A percentile compares a stretch with the other conserved stretches of the same genome.
These are phyloP conservation scores for Trametes versicolor DNA, from an alignment of 1,284 basidiomycete genomes.

Conservation along the genomic window DNA sequence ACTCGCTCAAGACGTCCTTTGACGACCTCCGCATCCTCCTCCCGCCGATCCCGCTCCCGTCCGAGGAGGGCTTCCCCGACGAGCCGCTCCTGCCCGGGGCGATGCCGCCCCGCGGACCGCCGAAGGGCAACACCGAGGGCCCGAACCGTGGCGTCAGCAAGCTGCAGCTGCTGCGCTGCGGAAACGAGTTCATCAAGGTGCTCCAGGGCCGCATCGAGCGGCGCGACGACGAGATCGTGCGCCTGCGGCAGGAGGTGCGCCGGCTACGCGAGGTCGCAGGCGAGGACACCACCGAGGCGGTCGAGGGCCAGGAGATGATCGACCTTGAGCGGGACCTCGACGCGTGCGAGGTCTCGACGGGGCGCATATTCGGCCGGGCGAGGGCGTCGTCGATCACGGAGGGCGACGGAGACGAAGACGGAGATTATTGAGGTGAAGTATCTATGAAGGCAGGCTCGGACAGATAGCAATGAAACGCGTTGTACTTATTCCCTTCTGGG, in stretches of 20 bases:
- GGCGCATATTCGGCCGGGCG: constrained; percentile 33
- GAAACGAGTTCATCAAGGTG: constrained; percentile 68
- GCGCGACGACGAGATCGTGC: constrained; percentile 83
- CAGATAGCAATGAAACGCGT: not conserved
- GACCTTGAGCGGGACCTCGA: constrained; percentile 48
- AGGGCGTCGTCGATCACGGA: constrained; percentile 34
- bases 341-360: constrained; percentile 40
- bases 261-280: constrained; percentile 58
- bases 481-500: constrained; percentile 6
- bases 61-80: constrained; percentile 67
- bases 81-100: constrained; percentile 83
- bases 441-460: not conserved
- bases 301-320: constrained; percentile 40
- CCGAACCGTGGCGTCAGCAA: constrained; percentile 97
- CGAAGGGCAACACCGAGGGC: constrained; percentile 86
- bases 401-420: constrained; percentile 46
- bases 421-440: constrained; percentile 18
- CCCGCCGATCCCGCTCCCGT: constrained; percentile 87
- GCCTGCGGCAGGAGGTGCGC: constrained; percentile 74
- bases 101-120: constrained; percentile 86
- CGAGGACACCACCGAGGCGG: constrained; percentile 36
- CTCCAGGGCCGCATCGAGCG: constrained; percentile 80
- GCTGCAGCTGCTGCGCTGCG: constrained; percentile 85
- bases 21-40: constrained; percentile 92
- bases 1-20: constrained; percentile 95